phyloP scores from a whole-genome alignment of 768 basidiomycete species.

The Vararia minispora region DNA sequence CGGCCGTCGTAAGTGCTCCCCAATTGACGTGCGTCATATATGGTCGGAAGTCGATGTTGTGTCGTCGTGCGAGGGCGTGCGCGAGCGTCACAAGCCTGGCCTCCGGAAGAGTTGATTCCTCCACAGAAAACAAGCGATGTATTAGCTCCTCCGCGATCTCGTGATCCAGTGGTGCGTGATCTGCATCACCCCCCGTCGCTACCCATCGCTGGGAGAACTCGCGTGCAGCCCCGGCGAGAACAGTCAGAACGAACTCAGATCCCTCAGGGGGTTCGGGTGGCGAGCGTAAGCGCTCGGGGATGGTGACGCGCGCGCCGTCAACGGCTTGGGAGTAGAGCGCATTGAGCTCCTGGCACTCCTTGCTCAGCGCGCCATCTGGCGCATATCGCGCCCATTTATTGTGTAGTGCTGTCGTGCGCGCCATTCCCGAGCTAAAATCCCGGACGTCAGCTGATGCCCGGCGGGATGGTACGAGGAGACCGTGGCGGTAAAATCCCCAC shows the following conservation, averaged over 20 bases:
- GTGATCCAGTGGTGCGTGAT: conserved; percentile 11
- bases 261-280: conserved; percentile 32
- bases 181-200: conserved; percentile 14
- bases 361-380: conserved; percentile 44
- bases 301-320: conserved; percentile 51
- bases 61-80: conserved; percentile 31
- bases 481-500: conserved; percentile 20
- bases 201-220: conserved; percentile 35
- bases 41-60: conserved; percentile 31
- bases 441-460: too few species aligned
- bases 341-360: conserved; percentile 62
- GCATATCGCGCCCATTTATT: conserved; percentile 47
- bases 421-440: conserved; percentile 53
- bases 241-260: conserved; percentile 40
- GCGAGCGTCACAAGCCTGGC: conserved; percentile 48
- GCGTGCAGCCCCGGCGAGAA: conserved; percentile 34
- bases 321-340: conserved; percentile 62
- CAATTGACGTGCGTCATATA: conserved; percentile 44
- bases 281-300: conserved; percentile 41
- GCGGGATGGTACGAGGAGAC: background rate
- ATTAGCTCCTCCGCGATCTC: conserved; percentile 34
- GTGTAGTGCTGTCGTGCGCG: conserved; percentile 44
- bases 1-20: conserved; percentile 37
- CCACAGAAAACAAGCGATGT: conserved; percentile 33
- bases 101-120: conserved; percentile 47